Conservation (phyloP, 345 rosid species). For the Acer campestre region DNA sequence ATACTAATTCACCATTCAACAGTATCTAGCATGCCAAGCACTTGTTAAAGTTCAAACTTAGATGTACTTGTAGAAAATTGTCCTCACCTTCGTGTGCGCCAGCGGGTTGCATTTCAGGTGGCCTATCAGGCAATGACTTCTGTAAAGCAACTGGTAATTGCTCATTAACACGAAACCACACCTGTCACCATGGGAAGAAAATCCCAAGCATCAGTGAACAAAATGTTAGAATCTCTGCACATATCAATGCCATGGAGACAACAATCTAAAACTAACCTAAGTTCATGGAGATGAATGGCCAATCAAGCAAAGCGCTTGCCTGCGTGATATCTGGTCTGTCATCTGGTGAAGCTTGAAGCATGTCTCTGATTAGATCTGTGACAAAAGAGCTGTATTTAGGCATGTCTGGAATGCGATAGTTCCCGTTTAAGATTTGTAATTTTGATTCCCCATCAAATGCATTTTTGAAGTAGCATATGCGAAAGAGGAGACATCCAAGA, state of each 20-base stretch:
- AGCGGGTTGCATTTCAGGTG: slow-evolving; percentile 66
- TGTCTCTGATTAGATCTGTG: slow-evolving; percentile 72
- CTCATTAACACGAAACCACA: slow-evolving; percentile 97
- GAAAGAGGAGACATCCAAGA: slow-evolving; percentile 95
- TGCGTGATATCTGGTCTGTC: slow-evolving; percentile 98
- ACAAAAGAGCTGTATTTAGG: slow-evolving; percentile 74
- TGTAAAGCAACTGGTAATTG: slow-evolving; percentile 70
- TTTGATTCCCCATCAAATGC: slow-evolving; percentile 99
- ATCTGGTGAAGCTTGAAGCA: slow-evolving; percentile 93
- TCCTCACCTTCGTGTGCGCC: slow-evolving; percentile 52
- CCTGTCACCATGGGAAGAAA: slow-evolving; percentile 59
- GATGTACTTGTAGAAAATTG: slow-evolving; percentile 5
- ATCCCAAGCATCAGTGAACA: slow-evolving; percentile 49
- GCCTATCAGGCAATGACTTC: slow-evolving; percentile 84
- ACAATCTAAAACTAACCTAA: slow-evolving; percentile 76
- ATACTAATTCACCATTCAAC: background rate
- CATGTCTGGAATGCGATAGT: slow-evolving; percentile 81
- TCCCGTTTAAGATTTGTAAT: slow-evolving; percentile 91
- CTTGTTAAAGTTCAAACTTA: slow-evolving; percentile 7
- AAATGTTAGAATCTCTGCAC: slow-evolving; percentile 45
- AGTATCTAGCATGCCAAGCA: background rate
- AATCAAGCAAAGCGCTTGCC: slow-evolving; percentile 85
- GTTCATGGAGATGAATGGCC: slow-evolving; percentile 70
- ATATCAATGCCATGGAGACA: slow-evolving; percentile 28
- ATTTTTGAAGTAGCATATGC: slow-evolving; percentile 88